A percentile compares a stretch with the other conserved stretches of the same genome.
Evolutionary conservation across 108 stramenopile species (phyloP).

Genomic region (Pseudonitzschia multiseries): DNA sequence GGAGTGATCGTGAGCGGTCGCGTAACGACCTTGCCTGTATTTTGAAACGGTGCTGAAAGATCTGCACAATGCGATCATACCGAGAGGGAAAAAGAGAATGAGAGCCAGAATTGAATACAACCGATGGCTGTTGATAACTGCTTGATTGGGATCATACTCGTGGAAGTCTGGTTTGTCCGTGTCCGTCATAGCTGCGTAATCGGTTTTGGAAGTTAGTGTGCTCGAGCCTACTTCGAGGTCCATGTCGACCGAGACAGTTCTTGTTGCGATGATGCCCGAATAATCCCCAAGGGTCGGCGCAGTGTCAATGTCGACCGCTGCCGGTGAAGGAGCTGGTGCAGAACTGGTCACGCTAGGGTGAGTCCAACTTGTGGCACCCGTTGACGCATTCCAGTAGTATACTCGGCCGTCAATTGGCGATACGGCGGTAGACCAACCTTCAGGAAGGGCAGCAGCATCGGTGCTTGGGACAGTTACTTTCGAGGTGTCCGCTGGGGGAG

Average conservation of each 20-base stretch:
- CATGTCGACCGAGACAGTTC: neutral
- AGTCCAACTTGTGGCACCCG: conserved; percentile 47
- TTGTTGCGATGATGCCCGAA: neutral
- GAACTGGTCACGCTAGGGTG: conserved; percentile 22
- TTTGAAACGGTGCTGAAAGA: neutral
- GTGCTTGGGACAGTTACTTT: neutral
- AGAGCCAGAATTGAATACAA: neutral
- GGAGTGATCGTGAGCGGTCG: neutral
- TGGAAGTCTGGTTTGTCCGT: conserved; percentile 4
- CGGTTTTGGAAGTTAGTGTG: neutral
- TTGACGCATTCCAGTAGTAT: conserved; percentile 53
- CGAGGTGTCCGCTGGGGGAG: neutral
- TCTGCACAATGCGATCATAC: neutral
- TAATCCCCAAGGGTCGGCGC: conserved; percentile 1
- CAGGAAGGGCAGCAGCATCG: conserved; percentile 13
- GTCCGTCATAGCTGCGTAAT: neutral
- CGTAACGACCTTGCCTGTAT: neutral
- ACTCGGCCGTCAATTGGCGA: conserved; percentile 46
- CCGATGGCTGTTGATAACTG: neutral
- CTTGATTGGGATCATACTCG: conserved; percentile 2
- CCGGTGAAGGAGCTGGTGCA: neutral
- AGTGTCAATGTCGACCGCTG: neutral
- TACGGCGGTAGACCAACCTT: conserved; percentile 34
- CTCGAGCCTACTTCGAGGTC: neutral
- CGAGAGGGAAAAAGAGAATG: conserved; percentile 5